Base-by-base conservation (phyloP, 805 yeast genomes). In the Wickerhamiella domercqiae region DNA sequence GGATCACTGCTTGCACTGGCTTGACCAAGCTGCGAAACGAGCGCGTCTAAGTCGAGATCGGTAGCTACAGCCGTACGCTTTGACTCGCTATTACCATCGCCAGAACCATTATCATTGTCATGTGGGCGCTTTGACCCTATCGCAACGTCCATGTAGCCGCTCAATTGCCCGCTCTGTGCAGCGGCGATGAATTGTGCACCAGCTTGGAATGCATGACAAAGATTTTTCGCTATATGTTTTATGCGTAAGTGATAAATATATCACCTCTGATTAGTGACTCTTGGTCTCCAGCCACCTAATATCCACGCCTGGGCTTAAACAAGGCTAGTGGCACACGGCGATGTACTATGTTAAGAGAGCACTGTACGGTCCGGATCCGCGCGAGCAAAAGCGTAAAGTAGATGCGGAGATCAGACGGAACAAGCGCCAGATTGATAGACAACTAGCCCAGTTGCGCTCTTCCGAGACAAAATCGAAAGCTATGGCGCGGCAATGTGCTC, bases 331-430 rank as follows among this genome's bases (percentile, higher is more conserved):
- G n/a, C n/a, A n/a, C n/a, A n/a, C n/a, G n/a, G n/a, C 33, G 6
- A 87, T 87, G 97, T 83, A 87, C 53, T 78, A 67, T 55, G 56
- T 87, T 24, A 86, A 82, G 61, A 75, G 77, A 54, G 80, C 86
- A 3, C 76, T 87, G 28, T 87, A 93, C 78, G 98, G 98, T 0
- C 96, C 97, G 0, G 95, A 86, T 53, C 95, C 96, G 30, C 77
- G 78, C 51, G 97, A 60, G 46, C 73, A 65, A 72, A 74, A 71
- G 67, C 62, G 90, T 39, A 78, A 73, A 47, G 80, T 93, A 48
- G 86, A 80, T 51, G 64, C 72, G 28, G 66, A 83, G 16, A 68
- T 87, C 30, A 75, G 97, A 40, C 79, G 78, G 59, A 90, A 86
- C 57, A 75, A 76, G 43, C 66, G 97, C 33, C 86, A 78, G 51